These are phyloP conservation scores for Umbellularia californica DNA, from an alignment of 164 flowering plant genomes.

Conservation along the genomic window DNA sequence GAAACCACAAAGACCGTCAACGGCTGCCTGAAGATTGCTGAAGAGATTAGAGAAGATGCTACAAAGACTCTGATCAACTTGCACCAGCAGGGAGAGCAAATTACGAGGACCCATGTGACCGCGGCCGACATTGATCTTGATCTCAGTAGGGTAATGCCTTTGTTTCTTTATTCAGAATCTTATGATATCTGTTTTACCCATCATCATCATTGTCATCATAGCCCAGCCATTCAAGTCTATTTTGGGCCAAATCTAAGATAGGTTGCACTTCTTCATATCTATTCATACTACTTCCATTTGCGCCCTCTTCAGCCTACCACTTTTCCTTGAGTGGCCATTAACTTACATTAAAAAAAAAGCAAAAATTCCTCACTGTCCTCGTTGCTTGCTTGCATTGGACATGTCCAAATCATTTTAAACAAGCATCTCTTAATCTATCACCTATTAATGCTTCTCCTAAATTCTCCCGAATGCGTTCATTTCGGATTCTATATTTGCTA, in stretches of 20 bases:
- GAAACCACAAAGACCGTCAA: conserved; percentile 58
- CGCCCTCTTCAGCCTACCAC: neutral
- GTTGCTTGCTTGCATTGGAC: too few relatives aligned
- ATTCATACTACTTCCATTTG: too few relatives aligned
- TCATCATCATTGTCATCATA: too few relatives aligned
- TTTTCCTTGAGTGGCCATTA: too few relatives aligned
- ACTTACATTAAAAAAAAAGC: too few relatives aligned
- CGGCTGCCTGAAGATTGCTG: conserved; percentile 67
- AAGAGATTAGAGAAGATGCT: conserved; percentile 69
- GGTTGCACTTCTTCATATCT: neutral
- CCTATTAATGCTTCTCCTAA: too few relatives aligned
- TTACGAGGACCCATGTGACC: conserved; percentile 56
- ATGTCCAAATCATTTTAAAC: too few relatives aligned
- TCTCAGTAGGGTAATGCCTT: conserved; percentile 46
- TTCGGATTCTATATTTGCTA: too few relatives aligned
- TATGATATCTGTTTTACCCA: neutral
- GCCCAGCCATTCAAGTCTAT: neutral
- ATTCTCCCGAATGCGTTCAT: too few relatives aligned
- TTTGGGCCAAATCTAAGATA: too few relatives aligned
- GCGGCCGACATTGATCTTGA: conserved; percentile 63
- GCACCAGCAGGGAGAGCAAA: conserved; percentile 85
- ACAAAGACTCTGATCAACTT: conserved; percentile 57
- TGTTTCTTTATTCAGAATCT: neutral
- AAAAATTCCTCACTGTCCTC: too few relatives aligned
- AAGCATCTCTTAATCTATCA: too few relatives aligned